Percentiles rank a stretch among this genome's conserved stretches.
Evolutionary conservation across 768 basidiomycete genomes (phyloP).

Genomic region (Trametopsis cervina): DNA sequence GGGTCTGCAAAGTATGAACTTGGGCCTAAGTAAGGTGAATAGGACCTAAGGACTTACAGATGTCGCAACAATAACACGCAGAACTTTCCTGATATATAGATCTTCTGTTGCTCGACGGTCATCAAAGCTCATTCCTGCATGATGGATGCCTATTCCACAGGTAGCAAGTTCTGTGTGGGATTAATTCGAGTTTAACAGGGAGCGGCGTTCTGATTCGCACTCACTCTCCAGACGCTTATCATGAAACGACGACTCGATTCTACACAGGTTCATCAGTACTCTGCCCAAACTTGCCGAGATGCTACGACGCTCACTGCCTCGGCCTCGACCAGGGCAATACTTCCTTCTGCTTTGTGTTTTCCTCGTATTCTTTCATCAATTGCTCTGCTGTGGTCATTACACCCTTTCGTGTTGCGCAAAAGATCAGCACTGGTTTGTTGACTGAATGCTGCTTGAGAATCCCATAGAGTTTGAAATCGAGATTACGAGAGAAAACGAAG

Average conservation of each 20-base stretch:
- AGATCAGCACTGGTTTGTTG: slow-evolving; percentile 83
- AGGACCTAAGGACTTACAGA: slow-evolving; percentile 48
- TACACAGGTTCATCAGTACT: slow-evolving; percentile 21
- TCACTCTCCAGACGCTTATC: slow-evolving; percentile 64
- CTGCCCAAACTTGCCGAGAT: neutral
- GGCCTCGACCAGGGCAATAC: slow-evolving; percentile 66
- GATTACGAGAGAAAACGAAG: slow-evolving; percentile 61
- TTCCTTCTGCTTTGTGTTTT: slow-evolving; percentile 40
- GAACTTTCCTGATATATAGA: slow-evolving; percentile 53
- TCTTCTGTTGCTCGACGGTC: slow-evolving; percentile 74
- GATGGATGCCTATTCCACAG: slow-evolving; percentile 83
- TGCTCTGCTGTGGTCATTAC: slow-evolving; percentile 64
- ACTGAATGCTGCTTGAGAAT: slow-evolving; percentile 66
- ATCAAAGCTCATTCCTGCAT: slow-evolving; percentile 73
- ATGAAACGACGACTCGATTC: slow-evolving; percentile 48
- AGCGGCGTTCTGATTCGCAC: slow-evolving; percentile 8
- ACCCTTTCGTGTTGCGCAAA: slow-evolving; percentile 85
- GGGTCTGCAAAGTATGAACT: slow-evolving; percentile 49
- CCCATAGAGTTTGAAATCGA: slow-evolving; percentile 69
- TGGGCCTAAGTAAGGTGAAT: neutral
- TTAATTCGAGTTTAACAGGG: neutral
- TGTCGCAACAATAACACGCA: slow-evolving; percentile 73
- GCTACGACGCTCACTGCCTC: slow-evolving; percentile 33
- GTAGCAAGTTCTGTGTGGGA: slow-evolving; percentile 47
- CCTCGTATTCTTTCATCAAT: slow-evolving; percentile 64